These are phyloP conservation scores for Rhizopus microsporus DNA, from an alignment of 371 early-diverging fungal genomes.

Conservation along the genomic window DNA sequence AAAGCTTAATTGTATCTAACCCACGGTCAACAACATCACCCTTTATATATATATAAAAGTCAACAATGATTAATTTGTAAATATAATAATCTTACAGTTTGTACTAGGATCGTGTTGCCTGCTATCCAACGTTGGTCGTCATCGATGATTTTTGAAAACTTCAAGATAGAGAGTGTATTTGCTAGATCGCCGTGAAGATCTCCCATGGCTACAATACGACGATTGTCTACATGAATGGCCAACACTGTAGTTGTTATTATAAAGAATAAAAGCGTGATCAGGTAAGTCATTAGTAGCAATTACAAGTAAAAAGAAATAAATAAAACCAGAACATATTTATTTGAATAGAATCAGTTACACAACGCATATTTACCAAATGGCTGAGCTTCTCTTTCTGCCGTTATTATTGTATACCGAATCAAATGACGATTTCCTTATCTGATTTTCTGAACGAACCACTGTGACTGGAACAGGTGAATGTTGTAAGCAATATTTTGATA, in stretches of 20 bases:
- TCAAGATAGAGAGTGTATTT: conserved; percentile 58
- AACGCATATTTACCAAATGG: background rate
- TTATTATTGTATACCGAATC: background rate
- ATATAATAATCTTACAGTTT: conserved; percentile 34
- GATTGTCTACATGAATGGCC: background rate
- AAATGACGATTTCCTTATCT: background rate
- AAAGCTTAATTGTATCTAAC: conserved; percentile 69
- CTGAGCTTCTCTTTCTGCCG: background rate
- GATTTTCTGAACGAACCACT: conserved; percentile 54
- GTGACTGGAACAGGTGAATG: conserved; percentile 61
- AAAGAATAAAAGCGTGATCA: too few relatives aligned
- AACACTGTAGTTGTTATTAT: too few relatives aligned
- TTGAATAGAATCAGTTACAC: background rate
- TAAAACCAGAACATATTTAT: too few relatives aligned
- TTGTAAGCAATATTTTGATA: conserved; percentile 63
- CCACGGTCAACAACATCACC: conserved; percentile 81
- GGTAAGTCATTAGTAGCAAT: too few relatives aligned
- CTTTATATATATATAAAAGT: conserved; percentile 22
- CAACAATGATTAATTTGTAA: background rate
- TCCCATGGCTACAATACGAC: conserved; percentile 74
- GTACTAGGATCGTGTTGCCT: conserved; percentile 55
- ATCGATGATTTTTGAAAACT: conserved; percentile 65
- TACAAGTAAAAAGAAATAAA: too few relatives aligned
- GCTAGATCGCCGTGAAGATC: conserved; percentile 77
- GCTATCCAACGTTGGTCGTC: conserved; percentile 65